Percentiles rank a stretch among this genome's conserved stretches.
Evolutionary conservation across 768 basidiomycete species (phyloP).

Genomic region (Collybia nuda): DNA sequence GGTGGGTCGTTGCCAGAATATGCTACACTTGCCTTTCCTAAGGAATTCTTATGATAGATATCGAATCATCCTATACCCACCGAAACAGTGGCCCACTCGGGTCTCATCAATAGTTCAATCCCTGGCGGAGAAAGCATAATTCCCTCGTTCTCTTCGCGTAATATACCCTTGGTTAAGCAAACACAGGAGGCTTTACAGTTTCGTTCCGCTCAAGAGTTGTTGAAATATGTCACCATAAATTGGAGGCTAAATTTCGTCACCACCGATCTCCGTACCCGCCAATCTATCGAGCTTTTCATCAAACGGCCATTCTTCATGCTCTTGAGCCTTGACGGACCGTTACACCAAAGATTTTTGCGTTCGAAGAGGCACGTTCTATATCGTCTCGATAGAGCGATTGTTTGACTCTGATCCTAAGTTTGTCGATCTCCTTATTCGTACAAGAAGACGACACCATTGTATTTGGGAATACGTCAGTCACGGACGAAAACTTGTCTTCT

Average conservation of each 20-base stretch:
- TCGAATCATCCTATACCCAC: too few species aligned
- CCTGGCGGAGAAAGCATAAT: background rate
- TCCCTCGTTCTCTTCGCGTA: constrained; percentile 27
- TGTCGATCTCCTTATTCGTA: constrained; percentile 73
- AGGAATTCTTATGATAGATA: too few species aligned
- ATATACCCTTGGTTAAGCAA: constrained; percentile 21
- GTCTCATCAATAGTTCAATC: too few species aligned
- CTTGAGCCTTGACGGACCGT: constrained; percentile 79
- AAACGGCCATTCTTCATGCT: constrained; percentile 92
- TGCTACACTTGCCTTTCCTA: too few species aligned
- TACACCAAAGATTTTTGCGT: constrained; percentile 66
- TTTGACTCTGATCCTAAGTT: constrained; percentile 6
- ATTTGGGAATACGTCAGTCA: constrained; percentile 44
- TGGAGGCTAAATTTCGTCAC: constrained; percentile 87
- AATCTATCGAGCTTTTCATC: constrained; percentile 64
- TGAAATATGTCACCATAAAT: constrained; percentile 75
- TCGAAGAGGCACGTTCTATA: constrained; percentile 42
- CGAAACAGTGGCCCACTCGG: too few species aligned
- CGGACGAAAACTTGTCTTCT: constrained; percentile 12
- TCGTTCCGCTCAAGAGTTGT: constrained; percentile 47
- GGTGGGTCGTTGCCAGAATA: too few species aligned
- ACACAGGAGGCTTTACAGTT: constrained; percentile 33
- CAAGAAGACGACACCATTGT: constrained; percentile 64
- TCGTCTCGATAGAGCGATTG: background rate
- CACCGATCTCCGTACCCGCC: constrained; percentile 55